These are phyloP conservation scores for Penicillium flavigenum DNA, from an alignment of 495 filamentous ascomycete genomes.

Conservation along the genomic window DNA sequence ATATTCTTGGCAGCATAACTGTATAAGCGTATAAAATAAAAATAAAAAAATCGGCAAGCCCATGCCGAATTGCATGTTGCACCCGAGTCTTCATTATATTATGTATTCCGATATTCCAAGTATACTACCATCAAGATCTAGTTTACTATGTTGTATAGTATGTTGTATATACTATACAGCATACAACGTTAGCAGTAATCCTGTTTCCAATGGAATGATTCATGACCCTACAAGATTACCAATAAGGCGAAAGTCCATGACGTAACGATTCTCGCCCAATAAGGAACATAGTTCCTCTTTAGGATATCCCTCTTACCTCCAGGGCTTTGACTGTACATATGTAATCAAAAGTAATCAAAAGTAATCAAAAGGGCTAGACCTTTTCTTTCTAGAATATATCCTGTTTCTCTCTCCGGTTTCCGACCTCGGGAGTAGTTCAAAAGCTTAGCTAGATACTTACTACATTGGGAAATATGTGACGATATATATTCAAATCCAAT, in stretches of 20 bases:
- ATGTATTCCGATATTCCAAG: not conserved
- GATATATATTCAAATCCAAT: not conserved
- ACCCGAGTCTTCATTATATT: not conserved
- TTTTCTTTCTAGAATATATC: not conserved
- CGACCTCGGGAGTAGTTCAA: not conserved
- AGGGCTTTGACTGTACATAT: no score
- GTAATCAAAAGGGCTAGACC: not conserved
- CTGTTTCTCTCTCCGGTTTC: not conserved
- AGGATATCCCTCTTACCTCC: not conserved
- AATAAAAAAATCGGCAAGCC: constrained; percentile 12
- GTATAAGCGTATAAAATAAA: no score
- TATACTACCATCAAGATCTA: no score
- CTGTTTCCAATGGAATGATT: constrained; percentile 1
- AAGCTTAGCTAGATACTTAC: constrained; percentile 10
- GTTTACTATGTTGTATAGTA: no score
- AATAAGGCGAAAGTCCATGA: constrained; percentile 22
- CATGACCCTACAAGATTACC: constrained; percentile 2
- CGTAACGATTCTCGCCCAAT: constrained; percentile 19
- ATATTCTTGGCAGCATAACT: not conserved
- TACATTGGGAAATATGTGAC: constrained; percentile 2
- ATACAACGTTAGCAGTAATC: no score
- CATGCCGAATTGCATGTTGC: constrained; percentile 14
- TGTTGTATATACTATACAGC: no score
- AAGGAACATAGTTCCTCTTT: not conserved
- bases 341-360: no score